phyloP scores from a whole-genome alignment of 208 protist species.

The Trypanosomatidae sp. region DNA sequence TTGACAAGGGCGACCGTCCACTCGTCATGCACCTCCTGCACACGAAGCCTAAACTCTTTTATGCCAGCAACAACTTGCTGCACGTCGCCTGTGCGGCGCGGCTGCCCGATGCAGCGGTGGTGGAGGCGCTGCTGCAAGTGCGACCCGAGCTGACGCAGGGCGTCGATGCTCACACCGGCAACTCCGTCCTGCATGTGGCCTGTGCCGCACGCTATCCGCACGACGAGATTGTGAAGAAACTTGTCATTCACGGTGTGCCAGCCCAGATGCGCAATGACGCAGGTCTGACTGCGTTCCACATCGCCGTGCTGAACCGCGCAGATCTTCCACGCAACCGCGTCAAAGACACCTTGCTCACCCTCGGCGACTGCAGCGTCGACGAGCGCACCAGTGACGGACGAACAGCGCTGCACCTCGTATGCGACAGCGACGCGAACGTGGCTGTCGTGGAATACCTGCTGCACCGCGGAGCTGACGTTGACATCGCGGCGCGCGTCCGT shows the following conservation, averaged over 20 bases:
- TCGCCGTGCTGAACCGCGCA: constrained; percentile 34
- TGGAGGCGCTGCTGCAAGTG: constrained; percentile 29
- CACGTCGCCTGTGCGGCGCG: constrained; percentile 32
- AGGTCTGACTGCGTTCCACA: constrained; percentile 46
- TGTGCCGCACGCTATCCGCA: constrained; percentile 30
- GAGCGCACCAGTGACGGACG: constrained; percentile 33
- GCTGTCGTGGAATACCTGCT: constrained; percentile 30
- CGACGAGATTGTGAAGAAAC: constrained; percentile 23
- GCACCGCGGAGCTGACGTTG: constrained; percentile 29
- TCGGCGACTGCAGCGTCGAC: constrained; percentile 33
- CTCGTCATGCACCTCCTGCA: constrained; percentile 32
- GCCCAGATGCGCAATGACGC: constrained; percentile 15
- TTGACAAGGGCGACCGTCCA: constrained; percentile 29
- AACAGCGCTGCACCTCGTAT: constrained; percentile 45
- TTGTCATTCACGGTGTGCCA: constrained; percentile 23
- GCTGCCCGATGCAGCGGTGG: constrained; percentile 10
- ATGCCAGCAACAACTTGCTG: constrained; percentile 35
- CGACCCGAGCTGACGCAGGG: constrained; percentile 37
- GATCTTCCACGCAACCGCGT: constrained; percentile 24
- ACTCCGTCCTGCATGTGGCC: constrained; percentile 46
- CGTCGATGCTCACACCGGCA: constrained; percentile 37
- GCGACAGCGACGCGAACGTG: constrained; percentile 27
- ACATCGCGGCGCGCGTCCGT: too few species aligned
- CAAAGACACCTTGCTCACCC: constrained; percentile 36
- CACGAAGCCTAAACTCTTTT: constrained; percentile 24